Base-by-base conservation (phyloP, 2,329 filamentous ascomycete species). In the Curvularia eragrostidis region DNA sequence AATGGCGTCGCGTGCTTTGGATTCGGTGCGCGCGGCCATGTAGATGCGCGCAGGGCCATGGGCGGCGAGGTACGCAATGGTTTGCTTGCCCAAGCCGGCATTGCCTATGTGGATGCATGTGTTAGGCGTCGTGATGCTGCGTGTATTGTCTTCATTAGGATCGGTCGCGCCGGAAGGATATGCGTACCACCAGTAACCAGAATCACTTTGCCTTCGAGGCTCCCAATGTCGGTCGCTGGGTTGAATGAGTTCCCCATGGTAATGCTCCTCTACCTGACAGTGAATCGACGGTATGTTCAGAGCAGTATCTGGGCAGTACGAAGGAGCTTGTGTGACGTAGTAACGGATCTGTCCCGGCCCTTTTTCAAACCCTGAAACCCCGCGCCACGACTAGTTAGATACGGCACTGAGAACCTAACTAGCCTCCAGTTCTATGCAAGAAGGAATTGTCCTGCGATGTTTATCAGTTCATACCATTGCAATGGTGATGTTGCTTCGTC, bases 11-110 rank as follows among this genome's bases (percentile, higher is more conserved):
- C 70, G 55, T 28, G 79, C 80, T 66, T 79, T 80, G 44, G 73
- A 74, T 13, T 71, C 66, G 28, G 73, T 80, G 55, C 82, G 78
- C 1, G 79, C 79, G 28, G 77, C 78, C 61, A 85, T 76, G 67
- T 80, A 83, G 63, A 85, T 81, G 7, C 75, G 70, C 6, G 69
- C 44, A 9, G 81, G 81, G 5, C 75, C 74, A 65, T 82, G 80
- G 5, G 75, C 71, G 24, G 79, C 75, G 28, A 83, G 76, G 42
- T 79, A 77, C 38, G 73, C 67, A 36, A 83, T 71, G 24, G 79
- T 77, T 65, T 80, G 77, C 54, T 79, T 79, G 48, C 82, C 82
- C 8, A 84, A 71, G 13, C 82, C 82, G 8, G 74, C 68, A 52
- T 81, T 83, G 53, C 79, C 79, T 77, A 59, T n/a, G 9, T 54